These are phyloP conservation scores for Saccharomycopsis babjevae DNA, from an alignment of 805 yeast species.

Conservation along the genomic window DNA sequence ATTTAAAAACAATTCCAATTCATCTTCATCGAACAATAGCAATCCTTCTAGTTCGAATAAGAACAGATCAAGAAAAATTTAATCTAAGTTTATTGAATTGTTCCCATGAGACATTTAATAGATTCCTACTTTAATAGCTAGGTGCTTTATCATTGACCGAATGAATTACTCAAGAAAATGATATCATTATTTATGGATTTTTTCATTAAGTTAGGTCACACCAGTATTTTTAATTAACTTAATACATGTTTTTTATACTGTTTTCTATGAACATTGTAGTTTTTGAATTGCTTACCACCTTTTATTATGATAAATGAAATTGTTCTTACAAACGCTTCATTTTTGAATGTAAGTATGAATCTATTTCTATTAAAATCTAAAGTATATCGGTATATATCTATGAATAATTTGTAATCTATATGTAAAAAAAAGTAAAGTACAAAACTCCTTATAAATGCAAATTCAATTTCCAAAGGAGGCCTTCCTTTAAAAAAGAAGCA, in stretches of 20 bases:
- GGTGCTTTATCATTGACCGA: neutral
- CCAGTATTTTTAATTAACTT: neutral
- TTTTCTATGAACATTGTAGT: neutral
- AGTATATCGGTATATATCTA: neutral
- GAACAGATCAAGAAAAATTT: constrained; percentile 24
- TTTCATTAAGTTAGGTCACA: neutral
- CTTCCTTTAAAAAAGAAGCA: too few species aligned
- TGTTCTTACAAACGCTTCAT: too few species aligned
- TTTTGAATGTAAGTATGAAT: neutral
- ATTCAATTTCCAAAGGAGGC: too few species aligned
- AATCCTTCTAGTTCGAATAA: constrained; percentile 19
- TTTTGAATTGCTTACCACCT: neutral
- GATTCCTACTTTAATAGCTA: neutral
- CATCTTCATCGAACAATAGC: constrained; percentile 15
- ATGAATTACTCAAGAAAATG: neutral
- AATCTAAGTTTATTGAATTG: neutral
- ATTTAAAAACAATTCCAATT: constrained; percentile 36
- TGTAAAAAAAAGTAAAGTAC: neutral
- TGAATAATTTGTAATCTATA: neutral
- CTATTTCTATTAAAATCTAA: neutral
- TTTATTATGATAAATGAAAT: too few species aligned
- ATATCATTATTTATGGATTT: neutral
- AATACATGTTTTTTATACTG: neutral
- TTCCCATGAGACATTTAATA: neutral
- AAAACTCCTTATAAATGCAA: too few species aligned